Percentiles rank a stretch among this genome's conserved stretches.
These are phyloP conservation scores for Jamesozyma hellenica DNA, from an alignment of 805 yeast species.

Conservation along the genomic window DNA sequence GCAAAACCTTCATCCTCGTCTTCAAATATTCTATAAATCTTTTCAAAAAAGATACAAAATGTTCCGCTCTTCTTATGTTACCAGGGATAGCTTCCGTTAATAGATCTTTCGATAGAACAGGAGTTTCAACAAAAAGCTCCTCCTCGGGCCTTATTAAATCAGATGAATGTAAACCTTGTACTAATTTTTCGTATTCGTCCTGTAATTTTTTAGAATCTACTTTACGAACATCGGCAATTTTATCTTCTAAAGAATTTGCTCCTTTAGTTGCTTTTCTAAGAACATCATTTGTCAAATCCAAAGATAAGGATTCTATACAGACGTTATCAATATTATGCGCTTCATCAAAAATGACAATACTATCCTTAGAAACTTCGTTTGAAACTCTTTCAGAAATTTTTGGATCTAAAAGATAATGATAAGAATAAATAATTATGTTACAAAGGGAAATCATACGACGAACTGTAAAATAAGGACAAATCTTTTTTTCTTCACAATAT, in stretches of 20 bases:
- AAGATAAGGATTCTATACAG: constrained; percentile 87
- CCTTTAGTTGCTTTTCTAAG: constrained; percentile 81
- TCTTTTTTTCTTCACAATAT: constrained; percentile 67
- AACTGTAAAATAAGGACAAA: constrained; percentile 95
- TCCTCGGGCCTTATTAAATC: constrained; percentile 52
- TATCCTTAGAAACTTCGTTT: constrained; percentile 79
- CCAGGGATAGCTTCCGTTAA: constrained; percentile 94
- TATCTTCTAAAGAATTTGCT: constrained; percentile 65
- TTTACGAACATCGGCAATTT: constrained; percentile 74
- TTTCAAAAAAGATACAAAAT: constrained; percentile 85
- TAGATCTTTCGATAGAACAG: constrained; percentile 76
- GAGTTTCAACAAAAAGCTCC: constrained; percentile 65
- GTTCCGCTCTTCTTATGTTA: constrained; percentile 93
- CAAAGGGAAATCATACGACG: constrained; percentile 96
- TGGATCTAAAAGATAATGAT: constrained; percentile 92
- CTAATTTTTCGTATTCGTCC: constrained; percentile 83
- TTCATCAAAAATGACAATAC: constrained; percentile 93
- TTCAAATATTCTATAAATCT: constrained; percentile 89
- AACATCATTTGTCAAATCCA: constrained; percentile 86
- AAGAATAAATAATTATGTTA: constrained; percentile 88
- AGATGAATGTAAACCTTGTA: constrained; percentile 77
- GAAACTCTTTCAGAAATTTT: constrained; percentile 95
- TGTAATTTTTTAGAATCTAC: constrained; percentile 77
- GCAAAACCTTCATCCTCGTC: constrained; percentile 94
- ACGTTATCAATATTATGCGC: constrained; percentile 98